Conservation (phyloP, 495 filamentous ascomycete genomes). For the Xylaria castorea region DNA sequence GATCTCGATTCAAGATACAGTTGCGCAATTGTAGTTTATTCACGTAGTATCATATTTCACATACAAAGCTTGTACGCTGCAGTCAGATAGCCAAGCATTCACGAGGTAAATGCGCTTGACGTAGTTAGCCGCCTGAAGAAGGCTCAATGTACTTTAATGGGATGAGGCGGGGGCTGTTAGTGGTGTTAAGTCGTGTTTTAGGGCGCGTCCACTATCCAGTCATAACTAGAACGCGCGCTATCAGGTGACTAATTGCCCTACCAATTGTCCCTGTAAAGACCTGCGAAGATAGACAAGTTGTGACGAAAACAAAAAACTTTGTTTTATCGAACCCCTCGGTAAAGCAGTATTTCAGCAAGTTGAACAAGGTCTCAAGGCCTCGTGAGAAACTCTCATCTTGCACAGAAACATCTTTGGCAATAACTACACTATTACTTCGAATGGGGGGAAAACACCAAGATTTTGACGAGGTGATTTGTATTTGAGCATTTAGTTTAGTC, state of each 20-base stretch:
- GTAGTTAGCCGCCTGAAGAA: not conserved
- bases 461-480: not conserved
- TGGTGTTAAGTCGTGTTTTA: conserved; percentile 4
- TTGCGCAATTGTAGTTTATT: not conserved
- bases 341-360: too few species aligned
- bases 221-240: conserved; percentile 21
- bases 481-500: not conserved
- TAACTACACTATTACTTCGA: not conserved
- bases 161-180: not conserved
- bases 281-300: too few species aligned
- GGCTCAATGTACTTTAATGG: not conserved
- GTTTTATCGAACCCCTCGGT: too few species aligned
- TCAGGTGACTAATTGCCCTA: conserved; percentile 5
- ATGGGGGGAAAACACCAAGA: not conserved
- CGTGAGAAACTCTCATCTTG: not conserved
- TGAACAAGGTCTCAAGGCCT: not conserved
- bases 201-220: conserved; percentile 18
- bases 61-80: not conserved
- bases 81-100: not conserved
- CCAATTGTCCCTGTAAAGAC: not conserved
- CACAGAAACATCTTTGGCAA: not conserved
- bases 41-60: not conserved
- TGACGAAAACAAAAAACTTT: too few species aligned
- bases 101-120: not conserved
- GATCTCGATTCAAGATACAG: conserved; percentile 26